Conservation (phyloP, 148 eudicot genomes). For the Rhododendron ovatum region DNA sequence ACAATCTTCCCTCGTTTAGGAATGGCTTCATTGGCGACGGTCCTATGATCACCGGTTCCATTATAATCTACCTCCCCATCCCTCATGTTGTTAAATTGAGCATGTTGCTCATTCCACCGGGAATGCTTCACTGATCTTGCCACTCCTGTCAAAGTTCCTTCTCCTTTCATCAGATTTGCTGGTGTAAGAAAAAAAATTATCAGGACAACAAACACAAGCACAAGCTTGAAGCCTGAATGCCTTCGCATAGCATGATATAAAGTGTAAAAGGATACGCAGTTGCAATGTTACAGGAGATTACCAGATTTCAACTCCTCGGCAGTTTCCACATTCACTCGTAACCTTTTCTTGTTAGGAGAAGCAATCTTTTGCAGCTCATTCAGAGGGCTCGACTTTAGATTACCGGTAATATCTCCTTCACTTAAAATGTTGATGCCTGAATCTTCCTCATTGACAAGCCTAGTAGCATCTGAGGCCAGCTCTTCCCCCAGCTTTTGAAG, state of each 20-base stretch:
- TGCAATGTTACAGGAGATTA: conserved; percentile 11
- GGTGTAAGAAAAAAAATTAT: conserved; percentile 3
- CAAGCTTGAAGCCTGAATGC: background rate
- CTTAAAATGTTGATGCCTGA: conserved; percentile 40
- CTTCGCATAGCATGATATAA: background rate
- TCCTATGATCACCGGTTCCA: conserved; percentile 23
- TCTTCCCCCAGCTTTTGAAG: conserved; percentile 73
- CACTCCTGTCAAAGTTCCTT: conserved; percentile 10
- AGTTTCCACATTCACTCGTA: conserved; percentile 28
- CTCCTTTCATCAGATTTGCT: conserved; percentile 30
- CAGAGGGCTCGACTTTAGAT: conserved; percentile 15
- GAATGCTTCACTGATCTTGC: conserved; percentile 27
- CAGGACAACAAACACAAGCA: background rate
- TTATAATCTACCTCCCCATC: conserved; percentile 30
- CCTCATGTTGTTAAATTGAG: conserved; percentile 19
- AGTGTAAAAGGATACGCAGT: too few relatives aligned
- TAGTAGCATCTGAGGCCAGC: conserved; percentile 47
- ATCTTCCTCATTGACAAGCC: conserved; percentile 44
- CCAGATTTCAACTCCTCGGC: conserved; percentile 47
- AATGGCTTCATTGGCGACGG: conserved; percentile 31
- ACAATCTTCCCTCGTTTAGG: conserved; percentile 34
- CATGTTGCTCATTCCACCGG: conserved; percentile 25
- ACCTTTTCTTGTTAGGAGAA: conserved; percentile 45
- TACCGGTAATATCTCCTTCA: conserved; percentile 43
- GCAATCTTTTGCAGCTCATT: conserved; percentile 21